Base-by-base conservation (phyloP, 306 rosid species). In the Fragaria ananassa region DNA sequence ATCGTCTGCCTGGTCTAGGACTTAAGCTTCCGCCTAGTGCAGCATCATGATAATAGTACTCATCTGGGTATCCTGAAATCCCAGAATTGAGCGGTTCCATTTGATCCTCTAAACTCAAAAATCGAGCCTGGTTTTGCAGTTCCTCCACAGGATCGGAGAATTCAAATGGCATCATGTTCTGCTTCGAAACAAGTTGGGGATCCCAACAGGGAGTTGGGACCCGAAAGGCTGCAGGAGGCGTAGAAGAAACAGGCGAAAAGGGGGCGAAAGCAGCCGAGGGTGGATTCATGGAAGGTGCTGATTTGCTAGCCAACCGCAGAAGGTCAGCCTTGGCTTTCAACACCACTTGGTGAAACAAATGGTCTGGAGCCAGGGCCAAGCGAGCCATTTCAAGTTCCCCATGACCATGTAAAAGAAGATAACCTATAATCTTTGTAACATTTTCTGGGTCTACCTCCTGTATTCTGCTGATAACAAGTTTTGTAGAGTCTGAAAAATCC, bases 401-500 rank as follows among this genome's bases (percentile, higher is more conserved):
- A 71, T 79, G 73, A 47, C 80, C 91, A 80, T 85, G 89, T 21
- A 90, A 35, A 73, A 91, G 90, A 62, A 93, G 76, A 70, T 78
- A 91, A 6, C 93, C 93, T 21, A 87, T 72, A 60, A 93, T 93
- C 78, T 81, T 90, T 6, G 66, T 65, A 2, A 76, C 87, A 68
- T 83, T 76, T 50, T 93, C 93, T 1, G 94, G 90, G 60, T 90
- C 97, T 31, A 89, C 70, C 44, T 79, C 80, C 78, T 80, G 86
- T 64, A 93, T 76, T 72, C 83, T 88, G 21, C 80, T 78, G 18
- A 79, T 77, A 71, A 87, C 85, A 58, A 85, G 78, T 58, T 78
- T 87, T 8, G 93, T 82, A 69, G 70, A 78, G 53, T 82, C 93
- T 11, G 93, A 83, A 76, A 86, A 80, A 81, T 93, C 98, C 96